Percentiles rank a stretch among this genome's conserved stretches.
These are phyloP conservation scores for Clavariopsis aquatica DNA, from an alignment of 495 filamentous ascomycete genomes.

Conservation along the genomic window DNA sequence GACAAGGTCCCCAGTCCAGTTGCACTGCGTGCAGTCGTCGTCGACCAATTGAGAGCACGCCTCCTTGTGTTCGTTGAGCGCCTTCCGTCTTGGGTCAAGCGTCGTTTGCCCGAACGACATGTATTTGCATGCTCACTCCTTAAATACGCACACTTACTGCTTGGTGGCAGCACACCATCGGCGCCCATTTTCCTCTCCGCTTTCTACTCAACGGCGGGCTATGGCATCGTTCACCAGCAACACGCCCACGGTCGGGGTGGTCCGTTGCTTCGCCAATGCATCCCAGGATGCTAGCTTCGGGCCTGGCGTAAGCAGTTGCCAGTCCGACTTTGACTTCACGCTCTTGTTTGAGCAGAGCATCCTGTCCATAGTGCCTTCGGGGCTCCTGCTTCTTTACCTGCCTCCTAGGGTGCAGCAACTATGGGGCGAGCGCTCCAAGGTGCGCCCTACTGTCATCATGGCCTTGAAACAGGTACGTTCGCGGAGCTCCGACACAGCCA, in stretches of 20 bases:
- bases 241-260: neutral
- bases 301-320: neutral
- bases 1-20: no score
- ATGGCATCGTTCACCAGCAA: neutral
- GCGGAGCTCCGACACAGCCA: neutral
- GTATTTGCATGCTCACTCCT: no score
- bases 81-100: no score
- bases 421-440: neutral
- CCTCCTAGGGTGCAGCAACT: neutral
- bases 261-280: neutral
- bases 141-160: no score
- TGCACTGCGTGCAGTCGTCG: no score
- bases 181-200: no score
- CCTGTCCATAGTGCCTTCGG: neutral
- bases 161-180: no score
- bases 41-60: no score
- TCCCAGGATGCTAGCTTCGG: neutral
- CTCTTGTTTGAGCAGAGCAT: constrained; percentile 1
- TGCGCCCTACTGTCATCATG: neutral
- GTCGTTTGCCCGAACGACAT: no score
- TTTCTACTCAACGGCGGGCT: no score
- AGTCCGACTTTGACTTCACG: neutral
- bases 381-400: neutral
- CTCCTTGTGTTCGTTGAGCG: no score
- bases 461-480: neutral